Evolutionary conservation across 2,329 filamentous ascomycete species (phyloP).

Genomic region (Penicillium sp.): DNA sequence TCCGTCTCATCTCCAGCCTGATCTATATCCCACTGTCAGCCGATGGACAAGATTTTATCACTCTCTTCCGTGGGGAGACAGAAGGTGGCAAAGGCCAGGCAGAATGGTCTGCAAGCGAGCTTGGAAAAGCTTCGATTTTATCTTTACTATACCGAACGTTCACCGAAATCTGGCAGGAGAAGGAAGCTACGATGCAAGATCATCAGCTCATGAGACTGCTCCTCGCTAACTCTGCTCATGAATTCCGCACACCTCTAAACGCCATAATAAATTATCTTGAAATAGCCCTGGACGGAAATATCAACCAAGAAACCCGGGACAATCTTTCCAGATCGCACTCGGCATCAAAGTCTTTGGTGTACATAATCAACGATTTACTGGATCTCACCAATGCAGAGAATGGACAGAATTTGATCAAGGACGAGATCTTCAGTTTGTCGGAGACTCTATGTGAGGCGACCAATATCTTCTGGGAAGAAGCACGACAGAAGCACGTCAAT

Average conservation of each 20-base stretch:
- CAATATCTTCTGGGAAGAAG: constrained; percentile 72
- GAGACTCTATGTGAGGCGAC: constrained; percentile 72
- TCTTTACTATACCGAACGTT: constrained; percentile 85
- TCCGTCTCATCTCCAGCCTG: constrained; percentile 71
- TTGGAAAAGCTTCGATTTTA: constrained; percentile 81
- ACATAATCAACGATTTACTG: constrained; percentile 86
- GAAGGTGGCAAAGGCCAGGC: constrained; percentile 49
- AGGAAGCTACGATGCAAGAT: constrained; percentile 76
- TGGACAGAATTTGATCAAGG: constrained; percentile 72
- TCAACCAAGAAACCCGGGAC: constrained; percentile 79
- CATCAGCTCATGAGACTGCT: constrained; percentile 76
- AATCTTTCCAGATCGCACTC: constrained; percentile 82
- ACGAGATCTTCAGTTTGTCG: constrained; percentile 72
- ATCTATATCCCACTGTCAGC: constrained; percentile 76
- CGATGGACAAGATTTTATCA: constrained; percentile 76
- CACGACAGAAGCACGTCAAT: constrained; percentile 68
- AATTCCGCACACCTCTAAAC: constrained; percentile 84
- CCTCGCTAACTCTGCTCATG: constrained; percentile 83
- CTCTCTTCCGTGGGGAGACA: constrained; percentile 74
- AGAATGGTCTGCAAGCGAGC: constrained; percentile 83
- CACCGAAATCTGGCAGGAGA: constrained; percentile 88
- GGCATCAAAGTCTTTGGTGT: constrained; percentile 85
- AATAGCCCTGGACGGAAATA: constrained; percentile 75
- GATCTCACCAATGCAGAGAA: constrained; percentile 86
- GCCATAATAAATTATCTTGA: constrained; percentile 95